Evolutionary conservation across 495 filamentous ascomycete species (phyloP).

Genomic region (Trichoderma virens): DNA sequence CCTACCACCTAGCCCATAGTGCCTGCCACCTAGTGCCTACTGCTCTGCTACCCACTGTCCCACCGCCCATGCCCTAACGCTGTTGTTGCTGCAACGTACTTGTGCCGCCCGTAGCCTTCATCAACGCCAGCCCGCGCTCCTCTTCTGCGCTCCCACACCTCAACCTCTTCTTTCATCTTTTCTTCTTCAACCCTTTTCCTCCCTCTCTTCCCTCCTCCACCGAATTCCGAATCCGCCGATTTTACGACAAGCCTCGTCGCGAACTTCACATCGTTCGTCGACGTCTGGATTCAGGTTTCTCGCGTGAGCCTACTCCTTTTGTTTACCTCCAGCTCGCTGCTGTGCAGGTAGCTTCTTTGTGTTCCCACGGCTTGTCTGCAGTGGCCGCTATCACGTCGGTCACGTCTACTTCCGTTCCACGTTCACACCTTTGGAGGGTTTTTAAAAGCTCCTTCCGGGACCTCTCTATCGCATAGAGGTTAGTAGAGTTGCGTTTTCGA

Average conservation of each 20-base stretch:
- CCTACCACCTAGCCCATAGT: neutral
- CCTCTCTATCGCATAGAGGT: neutral
- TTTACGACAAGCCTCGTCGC: constrained; percentile 11
- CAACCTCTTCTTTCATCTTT: constrained; percentile 8
- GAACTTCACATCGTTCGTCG: constrained; percentile 10
- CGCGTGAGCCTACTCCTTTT: constrained; percentile 7
- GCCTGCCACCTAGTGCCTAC: neutral
- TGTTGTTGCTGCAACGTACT: too few species aligned
- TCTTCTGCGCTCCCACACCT: constrained; percentile 6
- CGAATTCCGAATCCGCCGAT: constrained; percentile 12
- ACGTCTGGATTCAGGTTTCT: constrained; percentile 12
- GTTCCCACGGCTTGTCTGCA: constrained; percentile 8
- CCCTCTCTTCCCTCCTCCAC: constrained; percentile 6
- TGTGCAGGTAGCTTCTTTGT: constrained; percentile 9
- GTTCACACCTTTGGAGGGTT: constrained; percentile 3
- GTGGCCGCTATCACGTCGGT: neutral
- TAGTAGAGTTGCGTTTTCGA: neutral
- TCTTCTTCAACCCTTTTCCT: constrained; percentile 9
- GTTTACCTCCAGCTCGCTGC: constrained; percentile 4
- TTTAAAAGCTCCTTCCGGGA: neutral
- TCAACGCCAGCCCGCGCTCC: neutral
- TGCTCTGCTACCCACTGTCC: neutral
- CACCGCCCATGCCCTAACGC: constrained; percentile 6
- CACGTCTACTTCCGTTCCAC: neutral
- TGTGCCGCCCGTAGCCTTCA: constrained; percentile 8